Percentiles rank a stretch among this genome's conserved stretches.
Conservation (phyloP, 305 asterid genomes). For the Lippia alba region DNA sequence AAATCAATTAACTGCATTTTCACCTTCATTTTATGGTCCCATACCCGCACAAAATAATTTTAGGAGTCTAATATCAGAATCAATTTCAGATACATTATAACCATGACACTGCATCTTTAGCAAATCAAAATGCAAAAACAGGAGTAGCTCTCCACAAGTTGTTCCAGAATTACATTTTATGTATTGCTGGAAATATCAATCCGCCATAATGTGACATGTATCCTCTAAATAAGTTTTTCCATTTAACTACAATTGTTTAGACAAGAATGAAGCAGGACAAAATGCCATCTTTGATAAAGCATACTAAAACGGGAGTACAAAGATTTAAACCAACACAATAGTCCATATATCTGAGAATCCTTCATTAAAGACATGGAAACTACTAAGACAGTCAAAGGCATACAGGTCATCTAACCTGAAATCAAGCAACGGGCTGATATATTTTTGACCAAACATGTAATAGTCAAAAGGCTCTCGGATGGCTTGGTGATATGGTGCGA, state of each 20-base stretch:
- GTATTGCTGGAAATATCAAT: conserved; percentile 15
- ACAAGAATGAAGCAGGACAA: conserved; percentile 9
- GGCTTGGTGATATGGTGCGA: conserved; percentile 79
- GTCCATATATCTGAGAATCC: conserved; percentile 3
- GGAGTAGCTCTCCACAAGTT: neutral
- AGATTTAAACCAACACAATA: conserved; percentile 2
- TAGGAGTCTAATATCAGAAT: conserved; percentile 17
- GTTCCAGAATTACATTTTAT: neutral
- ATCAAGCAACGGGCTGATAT: conserved; percentile 75
- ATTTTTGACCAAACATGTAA: conserved; percentile 82
- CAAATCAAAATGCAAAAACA: no score
- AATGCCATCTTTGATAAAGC: neutral
- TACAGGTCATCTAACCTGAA: conserved; percentile 60
- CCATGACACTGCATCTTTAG: conserved; percentile 4
- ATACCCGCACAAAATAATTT: conserved; percentile 15
- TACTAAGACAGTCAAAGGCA: conserved; percentile 16
- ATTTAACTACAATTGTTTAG: neutral
- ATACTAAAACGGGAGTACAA: neutral
- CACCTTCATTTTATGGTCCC: conserved; percentile 1
- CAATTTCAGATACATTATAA: conserved; percentile 6
- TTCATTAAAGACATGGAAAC: neutral
- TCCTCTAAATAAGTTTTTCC: neutral
- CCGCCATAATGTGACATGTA: conserved; percentile 1
- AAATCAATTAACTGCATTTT: neutral
- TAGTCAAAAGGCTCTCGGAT: conserved; percentile 95